Percentiles rank a stretch among this genome's conserved stretches.
Evolutionary conservation across 2,329 filamentous ascomycete species (phyloP).

Genomic region (Xylariaceae sp.): DNA sequence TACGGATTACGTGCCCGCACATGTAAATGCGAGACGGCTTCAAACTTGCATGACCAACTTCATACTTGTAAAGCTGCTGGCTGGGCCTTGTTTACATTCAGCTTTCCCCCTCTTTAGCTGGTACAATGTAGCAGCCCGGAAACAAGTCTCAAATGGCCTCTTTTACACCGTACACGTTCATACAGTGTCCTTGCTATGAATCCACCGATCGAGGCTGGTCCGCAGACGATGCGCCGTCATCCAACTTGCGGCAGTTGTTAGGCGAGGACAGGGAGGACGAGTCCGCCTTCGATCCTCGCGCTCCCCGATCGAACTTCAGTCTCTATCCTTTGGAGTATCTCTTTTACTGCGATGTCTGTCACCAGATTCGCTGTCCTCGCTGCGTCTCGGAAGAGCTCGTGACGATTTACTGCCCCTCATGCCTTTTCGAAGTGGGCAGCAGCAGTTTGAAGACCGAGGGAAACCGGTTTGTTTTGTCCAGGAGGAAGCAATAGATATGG

Average conservation of each 20-base stretch:
- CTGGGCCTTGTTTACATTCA: not conserved
- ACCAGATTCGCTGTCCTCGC: conserved; percentile 87
- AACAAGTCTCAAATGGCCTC: conserved; percentile 27
- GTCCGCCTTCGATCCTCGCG: conserved; percentile 74
- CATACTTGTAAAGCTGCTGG: not conserved
- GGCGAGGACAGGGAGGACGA: conserved; percentile 48
- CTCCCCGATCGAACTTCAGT: conserved; percentile 80
- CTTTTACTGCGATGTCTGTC: conserved; percentile 95
- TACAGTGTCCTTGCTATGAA: conserved; percentile 56
- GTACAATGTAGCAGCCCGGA: conserved; percentile 24
- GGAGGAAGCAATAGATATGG: not conserved
- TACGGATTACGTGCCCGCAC: not conserved
- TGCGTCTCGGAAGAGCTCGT: conserved; percentile 92
- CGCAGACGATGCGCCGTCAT: conserved; percentile 32
- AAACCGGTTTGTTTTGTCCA: conserved; percentile 61
- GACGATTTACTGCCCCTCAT: conserved; percentile 92
- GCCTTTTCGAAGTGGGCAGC: conserved; percentile 91
- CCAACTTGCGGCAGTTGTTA: conserved; percentile 16
- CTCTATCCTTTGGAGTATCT: conserved; percentile 90
- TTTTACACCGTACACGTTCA: conserved; percentile 58
- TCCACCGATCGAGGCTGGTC: conserved; percentile 18
- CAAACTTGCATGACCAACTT: not conserved
- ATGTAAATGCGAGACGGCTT: not conserved
- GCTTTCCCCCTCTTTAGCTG: conserved; percentile 11
- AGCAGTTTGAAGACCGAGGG: conserved; percentile 89